Evolutionary conservation across 176 grass and related monocot species (phyloP), one percentile per base, ranked within the genome.

Genomic region (Lolium multiflorum): DNA sequence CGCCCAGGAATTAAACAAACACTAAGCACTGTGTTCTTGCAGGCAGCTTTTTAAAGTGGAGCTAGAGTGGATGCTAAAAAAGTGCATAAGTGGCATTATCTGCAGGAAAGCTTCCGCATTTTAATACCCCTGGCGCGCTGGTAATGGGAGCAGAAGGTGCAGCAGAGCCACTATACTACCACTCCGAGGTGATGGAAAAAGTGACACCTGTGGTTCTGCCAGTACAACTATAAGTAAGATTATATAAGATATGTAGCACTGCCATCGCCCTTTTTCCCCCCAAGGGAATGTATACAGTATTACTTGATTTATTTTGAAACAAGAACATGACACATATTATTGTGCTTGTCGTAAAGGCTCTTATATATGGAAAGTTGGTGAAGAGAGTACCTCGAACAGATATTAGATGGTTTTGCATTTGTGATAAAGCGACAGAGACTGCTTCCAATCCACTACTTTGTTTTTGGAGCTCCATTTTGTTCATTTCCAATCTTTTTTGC

Each of bases 51-150:
- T 74, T 72, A 87, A 81, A 94, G 92, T 84, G 87, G 80, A 87
- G 83, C 72, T 80, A 61, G 85, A 91, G 83, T 88, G 76, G 81
- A 83, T 77, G 89, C 85, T 91, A 81, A 92, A 97, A 97, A 97
- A 97, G 94, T 82, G 87, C 81, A 89, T 89, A 82, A 87, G 76
- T 97, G 92, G 94, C 92, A 94, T 94, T 97, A 97, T 97, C 88
- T 97, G 90, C 90, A 56, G 69, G 90, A 94, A 97, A 94, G 86
- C 87, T 85, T 83, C 87, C 79, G 83, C 78, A 82, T 92, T 95
- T 92, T 86, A 83, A 88, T 81, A 80, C 82, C 81, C 61, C 76
- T 81, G 89, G 50, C 85, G 76, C 85, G 59, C 89, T 91, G 76
- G 28, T 81, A 88, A 91, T 91, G 68, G 76, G 67, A 11, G 58